phyloP scores from a whole-genome alignment of 495 filamentous ascomycete genomes.

The Immersiella caudata region DNA sequence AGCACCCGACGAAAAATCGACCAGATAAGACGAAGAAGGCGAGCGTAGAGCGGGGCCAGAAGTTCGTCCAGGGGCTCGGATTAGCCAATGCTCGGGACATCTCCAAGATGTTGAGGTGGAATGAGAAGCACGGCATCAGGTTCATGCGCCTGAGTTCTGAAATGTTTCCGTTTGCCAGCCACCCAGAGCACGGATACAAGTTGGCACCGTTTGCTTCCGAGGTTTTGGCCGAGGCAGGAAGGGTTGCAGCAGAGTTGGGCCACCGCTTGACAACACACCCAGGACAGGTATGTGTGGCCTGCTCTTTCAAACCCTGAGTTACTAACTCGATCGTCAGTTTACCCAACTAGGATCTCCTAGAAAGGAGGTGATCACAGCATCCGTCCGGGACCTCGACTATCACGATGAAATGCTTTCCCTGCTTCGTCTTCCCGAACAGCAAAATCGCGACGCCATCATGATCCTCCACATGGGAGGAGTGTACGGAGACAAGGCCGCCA shows the following conservation, averaged over 20 bases:
- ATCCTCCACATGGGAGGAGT: conserved; percentile 93
- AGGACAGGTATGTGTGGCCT: conserved; percentile 61
- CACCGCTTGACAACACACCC: conserved; percentile 91
- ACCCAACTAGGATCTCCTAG: conserved; percentile 87
- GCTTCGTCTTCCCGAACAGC: conserved; percentile 76
- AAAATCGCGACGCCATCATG: conserved; percentile 88
- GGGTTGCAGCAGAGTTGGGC: conserved; percentile 74
- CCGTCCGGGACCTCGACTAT: conserved; percentile 83
- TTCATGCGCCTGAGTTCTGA: conserved; percentile 91
- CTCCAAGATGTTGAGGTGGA: conserved; percentile 86
- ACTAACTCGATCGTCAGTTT: conserved; percentile 55
- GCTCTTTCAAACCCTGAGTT: not conserved
- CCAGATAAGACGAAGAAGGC: conserved; percentile 72
- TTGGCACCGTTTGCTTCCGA: conserved; percentile 84
- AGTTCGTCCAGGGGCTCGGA: conserved; percentile 75
- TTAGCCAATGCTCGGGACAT: conserved; percentile 84
- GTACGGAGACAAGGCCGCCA: conserved; percentile 84
- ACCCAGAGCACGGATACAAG: conserved; percentile 84
- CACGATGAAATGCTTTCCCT: conserved; percentile 84
- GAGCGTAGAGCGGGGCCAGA: conserved; percentile 60
- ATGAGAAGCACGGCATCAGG: conserved; percentile 88
- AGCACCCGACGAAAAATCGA: conserved; percentile 79
- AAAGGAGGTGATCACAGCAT: conserved; percentile 69
- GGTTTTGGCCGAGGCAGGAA: conserved; percentile 74
- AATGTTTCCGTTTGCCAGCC: conserved; percentile 96